Conservation (phyloP, 148 eudicot species). For the Cornus controversa region DNA sequence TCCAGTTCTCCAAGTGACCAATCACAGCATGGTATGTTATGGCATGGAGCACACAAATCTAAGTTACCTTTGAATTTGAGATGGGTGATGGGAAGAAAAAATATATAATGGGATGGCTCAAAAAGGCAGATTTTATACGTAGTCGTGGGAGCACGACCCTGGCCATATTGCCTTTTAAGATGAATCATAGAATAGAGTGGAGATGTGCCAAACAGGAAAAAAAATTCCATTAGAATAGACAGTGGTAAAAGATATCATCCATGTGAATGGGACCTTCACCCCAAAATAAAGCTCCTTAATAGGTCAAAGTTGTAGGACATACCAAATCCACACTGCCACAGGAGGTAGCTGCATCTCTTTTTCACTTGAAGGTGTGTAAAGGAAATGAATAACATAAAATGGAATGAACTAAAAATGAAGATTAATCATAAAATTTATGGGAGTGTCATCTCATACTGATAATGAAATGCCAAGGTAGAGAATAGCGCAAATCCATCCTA, state of each 20-base stretch:
- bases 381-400: background rate
- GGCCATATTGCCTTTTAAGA: background rate
- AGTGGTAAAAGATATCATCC: background rate
- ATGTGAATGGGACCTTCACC: background rate
- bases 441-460: background rate
- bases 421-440: background rate
- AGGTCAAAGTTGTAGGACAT: too few relatives aligned
- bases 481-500: too few relatives aligned
- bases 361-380: background rate
- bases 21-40: too few relatives aligned
- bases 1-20: background rate
- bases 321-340: too few relatives aligned
- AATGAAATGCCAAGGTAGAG: too few relatives aligned
- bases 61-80: background rate
- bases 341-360: too few relatives aligned
- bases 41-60: background rate
- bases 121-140: background rate
- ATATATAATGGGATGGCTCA: too few relatives aligned
- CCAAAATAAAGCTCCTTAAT: background rate
- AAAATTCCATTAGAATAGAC: too few relatives aligned
- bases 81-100: background rate
- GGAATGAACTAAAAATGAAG: background rate
- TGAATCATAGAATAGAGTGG: background rate
- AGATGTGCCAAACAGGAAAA: background rate
- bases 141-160: background rate